Base-by-base conservation (phyloP, 352 stramenopile species). In the Phytophthora brassicae region DNA sequence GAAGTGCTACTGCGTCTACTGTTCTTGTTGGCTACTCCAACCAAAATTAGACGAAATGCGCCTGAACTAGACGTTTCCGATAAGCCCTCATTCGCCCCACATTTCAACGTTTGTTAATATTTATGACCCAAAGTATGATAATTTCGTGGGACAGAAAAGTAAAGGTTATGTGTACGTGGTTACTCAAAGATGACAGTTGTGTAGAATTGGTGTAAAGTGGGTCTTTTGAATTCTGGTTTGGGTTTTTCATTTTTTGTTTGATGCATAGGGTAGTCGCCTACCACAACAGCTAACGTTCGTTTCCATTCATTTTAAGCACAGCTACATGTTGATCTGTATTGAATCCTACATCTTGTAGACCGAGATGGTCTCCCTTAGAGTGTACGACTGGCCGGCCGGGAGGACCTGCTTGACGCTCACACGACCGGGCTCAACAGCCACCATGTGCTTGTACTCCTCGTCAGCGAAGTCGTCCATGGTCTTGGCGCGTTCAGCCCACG, bases 241-340 rank as follows among this genome's bases (percentile, higher is more conserved):
- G 14, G 2, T 19, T 19, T 42, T 6, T 44, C 4, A 14, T 24
- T 44, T 44, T 44, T 17, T 16, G 22, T 16, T 44, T 24, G 19
- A 22, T n/a, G n/a, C n/a, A n/a, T n/a, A n/a, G n/a, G n/a, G 38
- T 22, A 17, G 36, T 43, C 2, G 14, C 22, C n/a, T 44, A 44
- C 2, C 38, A 20, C 38, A 9, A 23, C 54, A 20, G 33, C 17
- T 38, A 35, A 12, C 26, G 50, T 20, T 64, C n/a, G 31, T 58
- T 31, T 59, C n/a, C 57, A 64, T 59, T 39, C 46, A 64, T 28
- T 45, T 43, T 55, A 22, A 55, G 45, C 54, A 58, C 46, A 58
- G 45, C 56, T 60, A 53, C 53, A 50, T 44, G 6, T 22, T 23
- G 38, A n/a, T n/a, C n/a, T n/a, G n/a, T n/a, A n/a, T n/a, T n/a